Conservation (phyloP, 352 stramenopile genomes). For the Phytophthora capsici region DNA sequence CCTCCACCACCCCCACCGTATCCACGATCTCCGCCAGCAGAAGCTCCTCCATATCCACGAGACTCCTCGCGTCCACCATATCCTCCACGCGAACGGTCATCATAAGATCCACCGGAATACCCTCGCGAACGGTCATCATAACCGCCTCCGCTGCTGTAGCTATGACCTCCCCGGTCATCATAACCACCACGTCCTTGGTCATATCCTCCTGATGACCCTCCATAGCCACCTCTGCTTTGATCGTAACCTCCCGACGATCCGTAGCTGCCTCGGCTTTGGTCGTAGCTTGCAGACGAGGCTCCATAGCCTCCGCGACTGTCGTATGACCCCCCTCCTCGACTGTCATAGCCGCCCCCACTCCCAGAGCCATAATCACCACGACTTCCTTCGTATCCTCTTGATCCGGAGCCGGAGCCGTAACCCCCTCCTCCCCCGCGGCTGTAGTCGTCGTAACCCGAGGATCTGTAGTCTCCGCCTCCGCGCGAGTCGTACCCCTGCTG, state of each 20-base stretch:
- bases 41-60: conserved; percentile 20
- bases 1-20: conserved; percentile 11
- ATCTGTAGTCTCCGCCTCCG: conserved; percentile 31
- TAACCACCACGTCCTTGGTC: conserved; percentile 24
- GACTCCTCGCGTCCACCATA: conserved; percentile 22
- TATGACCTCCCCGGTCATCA: conserved; percentile 24
- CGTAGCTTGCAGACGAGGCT: conserved; percentile 27
- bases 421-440: conserved; percentile 30
- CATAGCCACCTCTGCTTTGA: conserved; percentile 25
- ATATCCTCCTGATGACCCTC: conserved; percentile 1
- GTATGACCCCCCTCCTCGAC: conserved; percentile 14
- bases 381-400: conserved; percentile 21
- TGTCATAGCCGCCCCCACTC: conserved; percentile 28
- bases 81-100: conserved; percentile 24
- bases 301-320: conserved; percentile 20
- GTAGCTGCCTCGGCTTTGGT: conserved; percentile 39
- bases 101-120: conserved; percentile 27
- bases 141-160: neutral
- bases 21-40: conserved; percentile 8
- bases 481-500: conserved; percentile 38
- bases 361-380: conserved; percentile 30
- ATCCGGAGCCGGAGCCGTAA: conserved; percentile 24
- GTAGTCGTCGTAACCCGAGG: conserved; percentile 37
- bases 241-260: conserved; percentile 37
- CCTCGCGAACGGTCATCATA: conserved; percentile 35